Base-by-base conservation (phyloP, 768 basidiomycete genomes). In the Boletus subcaerulescens region DNA sequence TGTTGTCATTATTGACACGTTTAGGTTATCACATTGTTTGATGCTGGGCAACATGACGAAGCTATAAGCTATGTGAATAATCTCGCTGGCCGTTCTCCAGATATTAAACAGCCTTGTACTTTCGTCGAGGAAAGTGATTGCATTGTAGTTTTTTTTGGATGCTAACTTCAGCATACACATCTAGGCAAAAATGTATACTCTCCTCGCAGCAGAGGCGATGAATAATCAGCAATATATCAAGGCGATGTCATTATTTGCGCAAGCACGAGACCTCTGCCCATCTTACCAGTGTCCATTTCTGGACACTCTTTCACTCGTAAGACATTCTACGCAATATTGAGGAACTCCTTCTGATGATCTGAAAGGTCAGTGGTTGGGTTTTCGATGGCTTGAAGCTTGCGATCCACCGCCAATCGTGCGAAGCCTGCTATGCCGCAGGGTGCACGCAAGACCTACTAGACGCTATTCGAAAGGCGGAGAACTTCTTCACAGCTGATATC, bases 281-380 rank as follows among this genome's bases (percentile, higher is more conserved):
- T 36, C 55, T 26, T 17, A 15, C 13, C 48, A 31, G 24, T 44
- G 3, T n/a, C 50, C 50, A 11, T 55, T 55, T 17, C 7, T 60
- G 13, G 55, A 60, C 18, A 38, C 50, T 6, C 12, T 65, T 12
- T 65, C 64, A 3, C 50, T 65, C 0, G 64, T 65, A 45, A 60
- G 60, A 9, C 2, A 20, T 35, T 39, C 7, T 15, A 31, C 35
- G 0, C 11, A 2, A 48, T 44, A n/a, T 43, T 8, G 9, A 9
- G 31, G 29, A 45, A 12, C n/a, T 49, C 5, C 40, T 10, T 8
- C 11, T 40, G 24, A 49, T 14, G n/a, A 10, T 14, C 4, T 39
- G 4, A 41, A 36, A 63, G 63, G 44, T 62, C 15, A 60, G 36
- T 10, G 53, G 64, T 18, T 65, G 64, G 63, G 33, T 29, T 12